phyloP scores from a whole-genome alignment of 257 asterid species.

The Lycium barbarum region DNA sequence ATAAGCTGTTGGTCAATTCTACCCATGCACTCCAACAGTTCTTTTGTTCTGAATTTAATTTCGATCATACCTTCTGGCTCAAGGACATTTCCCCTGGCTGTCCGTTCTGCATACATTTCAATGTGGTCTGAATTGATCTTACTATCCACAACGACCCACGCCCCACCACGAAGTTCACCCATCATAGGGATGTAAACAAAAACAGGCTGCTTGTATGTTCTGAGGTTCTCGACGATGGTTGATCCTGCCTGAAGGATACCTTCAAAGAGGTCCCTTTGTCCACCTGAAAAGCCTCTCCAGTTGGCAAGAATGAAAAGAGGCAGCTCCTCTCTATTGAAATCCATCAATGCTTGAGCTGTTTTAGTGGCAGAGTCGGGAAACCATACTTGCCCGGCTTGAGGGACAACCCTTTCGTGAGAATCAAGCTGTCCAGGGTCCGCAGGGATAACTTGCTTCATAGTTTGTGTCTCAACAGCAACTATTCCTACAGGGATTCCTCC shows the following conservation, averaged over 20 bases:
- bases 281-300: constrained; percentile 99
- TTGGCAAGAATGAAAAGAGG: constrained; percentile 97
- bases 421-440: constrained; percentile 99
- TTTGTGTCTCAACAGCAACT: constrained; percentile 96
- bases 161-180: constrained; percentile 99
- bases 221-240: constrained; percentile 86
- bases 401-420: constrained; percentile 90
- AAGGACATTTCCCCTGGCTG: constrained; percentile 93
- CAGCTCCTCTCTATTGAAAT: constrained; percentile 81
- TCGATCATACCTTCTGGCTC: constrained; percentile 97
- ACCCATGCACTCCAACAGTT: constrained; percentile 88
- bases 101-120: constrained; percentile 88
- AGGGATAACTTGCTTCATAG: constrained; percentile 97
- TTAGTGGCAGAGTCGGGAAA: constrained; percentile 94
- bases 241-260: constrained; percentile 99
- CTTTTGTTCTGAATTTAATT: constrained; percentile 83
- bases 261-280: constrained; percentile 98
- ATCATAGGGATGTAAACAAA: constrained; percentile 89
- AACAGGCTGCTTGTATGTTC: constrained; percentile 85
- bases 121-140: constrained; percentile 89
- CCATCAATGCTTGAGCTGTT: constrained; percentile 97
- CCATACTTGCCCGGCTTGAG: constrained; percentile 99
- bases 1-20: constrained; percentile 82
- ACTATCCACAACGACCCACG: constrained; percentile 97
- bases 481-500: constrained; percentile 98